phyloP scores from a whole-genome alignment of 257 asterid genomes.

The Solanum stenotomum region DNA sequence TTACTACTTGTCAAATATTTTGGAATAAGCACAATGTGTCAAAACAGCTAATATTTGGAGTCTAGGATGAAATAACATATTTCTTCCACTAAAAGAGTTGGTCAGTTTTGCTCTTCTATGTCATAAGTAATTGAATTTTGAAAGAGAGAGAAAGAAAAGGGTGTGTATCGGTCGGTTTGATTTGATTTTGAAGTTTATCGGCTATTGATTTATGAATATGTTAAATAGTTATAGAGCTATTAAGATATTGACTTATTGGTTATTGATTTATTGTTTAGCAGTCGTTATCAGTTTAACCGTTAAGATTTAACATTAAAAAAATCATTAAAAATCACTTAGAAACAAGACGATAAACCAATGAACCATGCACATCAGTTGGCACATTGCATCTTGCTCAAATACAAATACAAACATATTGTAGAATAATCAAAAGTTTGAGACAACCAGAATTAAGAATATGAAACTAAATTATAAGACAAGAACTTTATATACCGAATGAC shows the following conservation, averaged over 20 bases:
- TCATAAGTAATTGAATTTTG: background rate
- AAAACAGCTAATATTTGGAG: background rate
- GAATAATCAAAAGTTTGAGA: background rate
- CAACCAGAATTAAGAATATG: background rate
- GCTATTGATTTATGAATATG: too few relatives aligned
- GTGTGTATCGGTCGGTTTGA: background rate
- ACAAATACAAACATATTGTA: background rate
- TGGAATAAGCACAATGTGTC: background rate
- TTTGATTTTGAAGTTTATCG: background rate
- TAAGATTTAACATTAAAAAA: too few relatives aligned
- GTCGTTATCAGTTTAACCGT: background rate
- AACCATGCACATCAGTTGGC: background rate
- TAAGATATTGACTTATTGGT: background rate
- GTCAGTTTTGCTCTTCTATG: background rate
- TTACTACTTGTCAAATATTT: background rate
- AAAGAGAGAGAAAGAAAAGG: background rate
- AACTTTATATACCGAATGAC: background rate
- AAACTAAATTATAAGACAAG: background rate
- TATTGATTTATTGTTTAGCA: too few relatives aligned
- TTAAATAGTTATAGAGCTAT: background rate
- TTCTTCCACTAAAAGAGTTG: background rate
- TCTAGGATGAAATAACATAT: background rate
- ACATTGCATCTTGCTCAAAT: background rate
- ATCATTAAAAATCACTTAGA: too few relatives aligned
- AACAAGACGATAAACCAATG: background rate